A percentile compares a stretch with the other conserved stretches of the same genome.
Conservation (phyloP, 202 grass and related monocot genomes). For the Carex arenaria region DNA sequence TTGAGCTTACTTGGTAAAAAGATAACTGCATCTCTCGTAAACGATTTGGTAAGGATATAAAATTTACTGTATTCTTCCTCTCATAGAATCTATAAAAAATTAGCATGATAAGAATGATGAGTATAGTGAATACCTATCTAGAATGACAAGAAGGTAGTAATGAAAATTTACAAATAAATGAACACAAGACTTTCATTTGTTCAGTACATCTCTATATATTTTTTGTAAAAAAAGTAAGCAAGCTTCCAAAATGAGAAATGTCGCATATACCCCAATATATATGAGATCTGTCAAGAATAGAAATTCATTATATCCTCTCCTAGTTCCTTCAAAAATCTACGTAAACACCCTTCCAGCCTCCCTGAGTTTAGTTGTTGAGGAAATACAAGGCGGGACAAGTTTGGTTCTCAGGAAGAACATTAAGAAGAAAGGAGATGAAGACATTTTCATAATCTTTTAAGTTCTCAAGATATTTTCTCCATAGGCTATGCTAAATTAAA, state of each 20-base stretch:
- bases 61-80: neutral
- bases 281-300: neutral
- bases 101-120: neutral
- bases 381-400: neutral
- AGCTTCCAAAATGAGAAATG: neutral
- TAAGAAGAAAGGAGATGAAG: neutral
- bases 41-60: constrained; percentile 56
- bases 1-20: constrained; percentile 73
- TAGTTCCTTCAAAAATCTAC: neutral
- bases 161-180: neutral
- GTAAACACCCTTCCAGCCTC: neutral
- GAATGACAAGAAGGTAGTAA: neutral
- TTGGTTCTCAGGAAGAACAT: neutral
- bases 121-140: neutral
- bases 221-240: neutral
- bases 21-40: constrained; percentile 79
- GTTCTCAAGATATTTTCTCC: neutral
- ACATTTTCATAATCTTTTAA: neutral
- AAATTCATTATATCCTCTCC: neutral
- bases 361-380: neutral
- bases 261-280: neutral
- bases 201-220: neutral
- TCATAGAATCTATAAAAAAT: neutral
- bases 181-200: neutral
- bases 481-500: neutral